A percentile compares a stretch with the other conserved stretches of the same genome.
Evolutionary conservation across 495 filamentous ascomycete genomes (phyloP).

Genomic region (Viridothelium virens): DNA sequence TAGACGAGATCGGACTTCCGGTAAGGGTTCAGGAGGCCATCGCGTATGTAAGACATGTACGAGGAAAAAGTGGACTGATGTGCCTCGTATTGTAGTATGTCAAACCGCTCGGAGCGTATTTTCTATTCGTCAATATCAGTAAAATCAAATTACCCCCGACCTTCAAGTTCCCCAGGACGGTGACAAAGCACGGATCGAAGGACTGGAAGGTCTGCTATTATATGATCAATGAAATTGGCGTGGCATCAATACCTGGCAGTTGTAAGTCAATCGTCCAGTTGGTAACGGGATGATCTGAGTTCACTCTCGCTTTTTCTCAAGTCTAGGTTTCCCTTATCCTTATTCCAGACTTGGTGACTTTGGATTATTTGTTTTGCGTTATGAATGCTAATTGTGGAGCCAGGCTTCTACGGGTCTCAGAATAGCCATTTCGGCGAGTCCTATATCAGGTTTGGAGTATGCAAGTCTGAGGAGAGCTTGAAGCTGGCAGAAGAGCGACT

Average conservation of each 20-base stretch:
- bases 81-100: slow-evolving; percentile 12
- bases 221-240: slow-evolving; percentile 15
- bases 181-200: not conserved
- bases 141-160: slow-evolving; percentile 8
- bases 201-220: slow-evolving; percentile 17
- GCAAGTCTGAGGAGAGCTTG: not conserved
- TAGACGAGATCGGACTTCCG: slow-evolving; percentile 16
- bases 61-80: not conserved
- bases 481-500: not conserved
- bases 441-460: not conserved
- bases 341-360: no score
- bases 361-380: no score
- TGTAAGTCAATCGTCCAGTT: not conserved
- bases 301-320: no score
- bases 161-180: not conserved
- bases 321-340: no score
- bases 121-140: slow-evolving; percentile 14
- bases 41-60: not conserved
- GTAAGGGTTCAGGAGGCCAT: not conserved
- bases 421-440: not conserved
- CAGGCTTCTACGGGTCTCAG: not conserved
- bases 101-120: slow-evolving; percentile 18
- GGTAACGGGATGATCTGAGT: no score
- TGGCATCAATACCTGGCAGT: slow-evolving; percentile 11
- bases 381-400: not conserved